phyloP scores from a whole-genome alignment of 1,139 yeast species.

The Arxiozyma bovina region DNA sequence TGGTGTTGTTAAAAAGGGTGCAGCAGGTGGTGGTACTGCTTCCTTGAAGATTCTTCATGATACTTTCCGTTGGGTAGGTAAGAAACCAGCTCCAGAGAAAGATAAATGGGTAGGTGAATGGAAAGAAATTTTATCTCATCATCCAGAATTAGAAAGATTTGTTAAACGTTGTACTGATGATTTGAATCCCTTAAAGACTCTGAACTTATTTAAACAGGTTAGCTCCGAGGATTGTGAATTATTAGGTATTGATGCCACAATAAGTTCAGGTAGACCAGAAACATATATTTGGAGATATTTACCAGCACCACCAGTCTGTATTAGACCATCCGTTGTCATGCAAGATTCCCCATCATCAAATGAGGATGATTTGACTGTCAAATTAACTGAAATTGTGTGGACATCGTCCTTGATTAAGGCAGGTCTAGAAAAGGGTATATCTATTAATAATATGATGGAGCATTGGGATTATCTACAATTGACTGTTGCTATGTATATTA shows the following conservation, averaged over 20 bases:
- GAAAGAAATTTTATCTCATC: constrained; percentile 55
- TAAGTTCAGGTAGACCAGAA: constrained; percentile 85
- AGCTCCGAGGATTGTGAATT: constrained; percentile 84
- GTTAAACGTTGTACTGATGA: constrained; percentile 87
- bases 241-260: constrained; percentile 76
- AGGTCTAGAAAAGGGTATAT: constrained; percentile 89
- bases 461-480: constrained; percentile 97
- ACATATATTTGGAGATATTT: constrained; percentile 94
- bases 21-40: constrained; percentile 84
- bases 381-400: constrained; percentile 93
- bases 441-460: constrained; percentile 89
- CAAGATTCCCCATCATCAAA: constrained; percentile 81
- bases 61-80: constrained; percentile 92
- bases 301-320: constrained; percentile 99
- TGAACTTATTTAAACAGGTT: constrained; percentile 79
- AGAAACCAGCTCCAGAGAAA: constrained; percentile 79
- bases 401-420: constrained; percentile 87
- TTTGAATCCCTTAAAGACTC: constrained; percentile 82
- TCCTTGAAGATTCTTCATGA: constrained; percentile 93
- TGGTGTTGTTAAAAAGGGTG: constrained; percentile 97
- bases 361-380: constrained; percentile 95
- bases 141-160: constrained; percentile 85
- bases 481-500: constrained; percentile 94
- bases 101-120: constrained; percentile 80
- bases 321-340: constrained; percentile 93